Evolutionary conservation across 768 basidiomycete genomes (phyloP).

Genomic region (Mycena albidolilacea): DNA sequence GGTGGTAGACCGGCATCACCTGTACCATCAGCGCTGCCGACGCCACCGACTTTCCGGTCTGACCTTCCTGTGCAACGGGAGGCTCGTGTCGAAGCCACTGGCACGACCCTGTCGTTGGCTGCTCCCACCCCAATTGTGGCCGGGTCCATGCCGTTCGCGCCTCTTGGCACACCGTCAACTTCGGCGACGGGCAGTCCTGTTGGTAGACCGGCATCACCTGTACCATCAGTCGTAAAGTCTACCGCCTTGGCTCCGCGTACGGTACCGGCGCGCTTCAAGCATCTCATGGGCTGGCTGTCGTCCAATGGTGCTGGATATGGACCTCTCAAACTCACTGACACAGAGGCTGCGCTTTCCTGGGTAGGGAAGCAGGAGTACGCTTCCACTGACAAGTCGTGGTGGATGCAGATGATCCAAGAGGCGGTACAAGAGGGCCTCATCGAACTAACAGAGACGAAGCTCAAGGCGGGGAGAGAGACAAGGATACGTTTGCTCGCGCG

Average conservation of each 20-base stretch:
- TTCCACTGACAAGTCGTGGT: background rate
- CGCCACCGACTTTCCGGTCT: background rate
- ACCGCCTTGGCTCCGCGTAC: background rate
- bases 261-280: background rate
- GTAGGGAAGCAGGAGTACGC: background rate
- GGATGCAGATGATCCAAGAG: background rate
- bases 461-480: background rate
- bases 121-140: background rate
- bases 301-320: background rate
- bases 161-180: background rate
- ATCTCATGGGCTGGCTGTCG: background rate
- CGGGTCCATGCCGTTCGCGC: background rate
- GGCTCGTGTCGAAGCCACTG: too few relatives aligned
- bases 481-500: background rate
- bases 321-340: background rate
- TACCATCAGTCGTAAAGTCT: background rate
- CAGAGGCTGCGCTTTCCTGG: background rate
- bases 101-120: too few relatives aligned
- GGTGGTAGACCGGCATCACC: background rate
- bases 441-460: background rate
- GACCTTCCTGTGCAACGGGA: too few relatives aligned
- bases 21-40: constrained; percentile 4
- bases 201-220: background rate
- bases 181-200: background rate
- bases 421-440: constrained; percentile 4